These are phyloP conservation scores for Trypethelium eluteriae DNA, from an alignment of 495 filamentous ascomycete species.

Conservation along the genomic window DNA sequence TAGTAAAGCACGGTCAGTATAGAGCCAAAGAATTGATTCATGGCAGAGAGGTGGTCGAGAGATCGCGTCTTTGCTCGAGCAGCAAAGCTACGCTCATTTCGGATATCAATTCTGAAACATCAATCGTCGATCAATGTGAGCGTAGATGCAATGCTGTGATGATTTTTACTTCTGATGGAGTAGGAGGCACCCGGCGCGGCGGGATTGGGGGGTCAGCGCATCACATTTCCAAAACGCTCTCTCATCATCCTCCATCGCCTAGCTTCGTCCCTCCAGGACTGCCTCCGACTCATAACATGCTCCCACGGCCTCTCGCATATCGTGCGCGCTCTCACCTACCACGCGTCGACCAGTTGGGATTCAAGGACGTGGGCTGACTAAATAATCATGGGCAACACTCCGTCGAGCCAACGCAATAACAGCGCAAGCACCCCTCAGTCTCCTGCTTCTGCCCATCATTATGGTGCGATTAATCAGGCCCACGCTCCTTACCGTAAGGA, in stretches of 20 bases:
- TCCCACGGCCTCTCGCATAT: neutral
- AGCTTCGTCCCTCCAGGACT: neutral
- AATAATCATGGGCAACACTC: conserved; percentile 26
- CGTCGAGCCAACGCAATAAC: conserved; percentile 15
- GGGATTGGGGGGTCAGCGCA: neutral
- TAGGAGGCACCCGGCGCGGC: neutral
- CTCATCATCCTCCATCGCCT: neutral
- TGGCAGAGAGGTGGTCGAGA: neutral
- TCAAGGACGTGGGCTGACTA: conserved; percentile 12
- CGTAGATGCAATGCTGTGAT: neutral
- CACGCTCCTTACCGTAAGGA: conserved; percentile 22
- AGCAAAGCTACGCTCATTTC: too few relatives aligned
- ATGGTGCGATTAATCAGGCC: conserved; percentile 19
- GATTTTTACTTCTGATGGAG: neutral
- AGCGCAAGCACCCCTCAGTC: conserved; percentile 25
- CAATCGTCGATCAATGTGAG: neutral
- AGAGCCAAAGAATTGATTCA: conserved; percentile 26
- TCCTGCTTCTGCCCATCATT: conserved; percentile 23
- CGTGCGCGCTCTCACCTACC: neutral
- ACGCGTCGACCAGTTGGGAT: neutral
- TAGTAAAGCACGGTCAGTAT: conserved; percentile 32
- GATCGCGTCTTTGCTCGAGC: too few relatives aligned
- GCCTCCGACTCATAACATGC: neutral
- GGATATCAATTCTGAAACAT: too few relatives aligned
- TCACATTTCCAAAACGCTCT: conserved; percentile 9